Conservation (phyloP, 106 monocot species). For the Triglochin maritima region DNA sequence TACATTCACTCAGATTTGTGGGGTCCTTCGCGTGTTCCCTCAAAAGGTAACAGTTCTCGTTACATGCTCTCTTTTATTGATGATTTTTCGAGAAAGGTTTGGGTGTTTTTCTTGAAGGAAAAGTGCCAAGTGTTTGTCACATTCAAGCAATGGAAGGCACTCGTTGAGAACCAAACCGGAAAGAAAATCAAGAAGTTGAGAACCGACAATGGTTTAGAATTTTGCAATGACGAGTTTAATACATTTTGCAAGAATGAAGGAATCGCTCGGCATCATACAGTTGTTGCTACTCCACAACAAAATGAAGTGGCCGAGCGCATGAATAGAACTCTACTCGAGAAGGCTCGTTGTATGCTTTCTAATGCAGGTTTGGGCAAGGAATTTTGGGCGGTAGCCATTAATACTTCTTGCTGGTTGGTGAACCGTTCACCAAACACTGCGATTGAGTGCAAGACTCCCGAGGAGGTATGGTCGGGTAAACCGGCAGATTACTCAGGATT, state of each 20-base stretch:
- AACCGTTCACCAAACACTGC: neutral
- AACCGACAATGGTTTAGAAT: neutral
- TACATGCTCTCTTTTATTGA: neutral
- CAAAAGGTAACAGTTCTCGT: neutral
- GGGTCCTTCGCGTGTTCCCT: neutral
- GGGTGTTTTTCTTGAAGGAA: neutral
- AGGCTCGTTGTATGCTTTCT: neutral
- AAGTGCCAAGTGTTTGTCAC: neutral
- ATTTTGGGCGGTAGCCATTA: neutral
- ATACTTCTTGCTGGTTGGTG: neutral
- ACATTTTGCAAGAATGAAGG: neutral
- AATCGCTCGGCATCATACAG: neutral
- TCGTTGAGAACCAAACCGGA: neutral
- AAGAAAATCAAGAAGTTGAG: neutral
- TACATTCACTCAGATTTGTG: neutral
- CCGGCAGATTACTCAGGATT: neutral
- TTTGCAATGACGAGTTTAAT: neutral
- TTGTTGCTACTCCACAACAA: neutral
- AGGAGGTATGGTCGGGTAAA: no score
- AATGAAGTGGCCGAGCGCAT: neutral
- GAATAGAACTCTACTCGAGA: constrained; percentile 1
- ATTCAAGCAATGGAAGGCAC: neutral
- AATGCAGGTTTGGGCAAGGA: neutral
- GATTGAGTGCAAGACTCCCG: neutral
- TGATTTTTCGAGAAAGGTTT: neutral